Conservation (phyloP, 345 rosid genomes). For the Eutrema japonicum region DNA sequence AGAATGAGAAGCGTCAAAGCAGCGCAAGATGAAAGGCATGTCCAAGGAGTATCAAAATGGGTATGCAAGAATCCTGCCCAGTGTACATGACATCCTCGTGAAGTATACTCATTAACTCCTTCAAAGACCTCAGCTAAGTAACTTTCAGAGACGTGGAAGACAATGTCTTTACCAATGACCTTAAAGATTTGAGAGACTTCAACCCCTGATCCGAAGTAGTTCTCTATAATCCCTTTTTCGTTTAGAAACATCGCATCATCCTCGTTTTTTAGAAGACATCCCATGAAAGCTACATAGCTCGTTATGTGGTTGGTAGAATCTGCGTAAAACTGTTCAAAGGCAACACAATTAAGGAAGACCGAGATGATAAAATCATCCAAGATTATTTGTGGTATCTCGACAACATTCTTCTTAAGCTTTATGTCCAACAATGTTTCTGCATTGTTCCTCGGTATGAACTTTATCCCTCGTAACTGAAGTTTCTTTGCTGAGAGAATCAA, state of each 20-base stretch:
- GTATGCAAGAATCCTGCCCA: conserved; percentile 12
- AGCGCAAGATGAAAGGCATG: neutral
- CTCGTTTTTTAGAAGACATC: conserved; percentile 50
- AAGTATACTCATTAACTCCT: conserved; percentile 53
- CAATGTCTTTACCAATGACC: conserved; percentile 52
- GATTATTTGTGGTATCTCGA: conserved; percentile 49
- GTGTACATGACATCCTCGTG: conserved; percentile 28
- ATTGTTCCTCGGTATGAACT: neutral
- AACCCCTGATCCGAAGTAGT: conserved; percentile 55
- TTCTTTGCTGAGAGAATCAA: conserved; percentile 14
- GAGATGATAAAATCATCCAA: conserved; percentile 48
- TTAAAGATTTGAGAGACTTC: conserved; percentile 56
- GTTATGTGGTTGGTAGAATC: conserved; percentile 43
- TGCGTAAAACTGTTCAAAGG: conserved; percentile 55
- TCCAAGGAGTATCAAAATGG: conserved; percentile 25
- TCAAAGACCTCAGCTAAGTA: conserved; percentile 48
- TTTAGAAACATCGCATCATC: conserved; percentile 48
- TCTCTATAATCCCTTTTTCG: conserved; percentile 52
- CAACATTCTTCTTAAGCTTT: conserved; percentile 40
- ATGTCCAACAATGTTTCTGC: conserved; percentile 36
- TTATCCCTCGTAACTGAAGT: neutral
- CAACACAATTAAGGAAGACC: conserved; percentile 53
- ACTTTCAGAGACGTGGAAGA: conserved; percentile 44
- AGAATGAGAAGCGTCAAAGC: conserved; percentile 8
- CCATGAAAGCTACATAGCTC: conserved; percentile 54